These are phyloP conservation scores for Haplosporangium gracile DNA, from an alignment of 192 early-diverging fungal genomes.

Conservation along the genomic window DNA sequence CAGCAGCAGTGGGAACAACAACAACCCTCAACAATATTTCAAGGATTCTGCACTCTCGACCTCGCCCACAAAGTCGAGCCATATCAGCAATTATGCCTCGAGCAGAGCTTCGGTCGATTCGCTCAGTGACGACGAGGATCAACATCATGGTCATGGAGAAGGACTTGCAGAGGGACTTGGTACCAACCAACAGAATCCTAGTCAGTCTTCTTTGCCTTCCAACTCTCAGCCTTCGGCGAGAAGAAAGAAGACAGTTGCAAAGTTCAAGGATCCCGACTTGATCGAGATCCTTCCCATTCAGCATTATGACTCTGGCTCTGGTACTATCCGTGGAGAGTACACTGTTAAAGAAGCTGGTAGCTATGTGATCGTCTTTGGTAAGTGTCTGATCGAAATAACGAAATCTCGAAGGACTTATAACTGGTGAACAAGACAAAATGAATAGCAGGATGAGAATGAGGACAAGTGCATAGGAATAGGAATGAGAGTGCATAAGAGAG, in stretches of 20 bases:
- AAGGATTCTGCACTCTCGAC: slow-evolving; percentile 24
- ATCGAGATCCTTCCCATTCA: slow-evolving; percentile 84
- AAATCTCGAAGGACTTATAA: no score
- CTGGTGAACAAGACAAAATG: no score
- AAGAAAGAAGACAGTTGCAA: slow-evolving; percentile 59
- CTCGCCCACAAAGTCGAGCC: slow-evolving; percentile 35
- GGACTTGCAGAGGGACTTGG: slow-evolving; percentile 6
- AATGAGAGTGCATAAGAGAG: not conserved
- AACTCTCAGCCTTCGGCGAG: slow-evolving; percentile 43
- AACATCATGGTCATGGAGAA: not conserved
- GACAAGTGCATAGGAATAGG: not conserved
- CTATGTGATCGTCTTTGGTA: slow-evolving; percentile 84
- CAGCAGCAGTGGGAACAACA: not conserved
- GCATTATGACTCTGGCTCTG: slow-evolving; percentile 89
- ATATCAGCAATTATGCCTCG: slow-evolving; percentile 52
- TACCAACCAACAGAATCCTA: slow-evolving; percentile 25
- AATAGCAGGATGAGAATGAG: not conserved
- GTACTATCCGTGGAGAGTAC: slow-evolving; percentile 85
- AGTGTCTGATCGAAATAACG: slow-evolving; percentile 9
- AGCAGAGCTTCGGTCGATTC: slow-evolving; percentile 41
- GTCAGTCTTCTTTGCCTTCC: slow-evolving; percentile 44
- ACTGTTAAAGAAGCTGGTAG: slow-evolving; percentile 80
- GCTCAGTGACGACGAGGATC: slow-evolving; percentile 50
- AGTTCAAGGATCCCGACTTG: slow-evolving; percentile 74
- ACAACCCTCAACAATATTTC: slow-evolving; percentile 8